phyloP scores from a whole-genome alignment of 2,329 filamentous ascomycete genomes.

The Helicocarpus griseus region DNA sequence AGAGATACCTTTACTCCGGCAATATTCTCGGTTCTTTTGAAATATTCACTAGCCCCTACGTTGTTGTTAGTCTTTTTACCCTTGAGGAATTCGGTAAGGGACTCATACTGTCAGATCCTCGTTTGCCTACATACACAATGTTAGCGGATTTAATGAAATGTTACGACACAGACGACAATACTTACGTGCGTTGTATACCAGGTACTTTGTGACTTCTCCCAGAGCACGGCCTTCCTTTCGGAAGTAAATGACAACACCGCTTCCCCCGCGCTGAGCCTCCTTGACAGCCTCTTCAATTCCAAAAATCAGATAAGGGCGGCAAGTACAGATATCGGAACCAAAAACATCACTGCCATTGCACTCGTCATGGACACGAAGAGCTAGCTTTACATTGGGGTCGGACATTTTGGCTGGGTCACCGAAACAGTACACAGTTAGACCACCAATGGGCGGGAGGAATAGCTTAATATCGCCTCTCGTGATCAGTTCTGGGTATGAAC shows the following conservation, averaged over 20 bases:
- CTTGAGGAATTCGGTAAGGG: conserved; percentile 39
- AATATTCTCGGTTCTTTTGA: conserved; percentile 95
- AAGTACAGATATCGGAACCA: conserved; percentile 95
- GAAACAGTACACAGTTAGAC: conserved; percentile 93
- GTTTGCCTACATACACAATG: conserved; percentile 23
- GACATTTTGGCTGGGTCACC: conserved; percentile 91
- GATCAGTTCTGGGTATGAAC: conserved; percentile 93
- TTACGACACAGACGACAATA: conserved; percentile 16
- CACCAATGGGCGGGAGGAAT: conserved; percentile 91
- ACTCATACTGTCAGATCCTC: conserved; percentile 20
- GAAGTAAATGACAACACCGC: conserved; percentile 96
- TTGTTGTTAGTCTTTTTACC: conserved; percentile 60
- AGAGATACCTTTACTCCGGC: conserved; percentile 68
- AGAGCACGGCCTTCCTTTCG: conserved; percentile 91
- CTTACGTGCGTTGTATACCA: conserved; percentile 52
- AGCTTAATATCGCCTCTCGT: conserved; percentile 90
- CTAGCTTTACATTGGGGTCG: conserved; percentile 68
- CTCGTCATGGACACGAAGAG: conserved; percentile 75
- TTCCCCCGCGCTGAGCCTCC: conserved; percentile 87
- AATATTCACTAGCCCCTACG: conserved; percentile 82
- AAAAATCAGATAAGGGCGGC: conserved; percentile 83
- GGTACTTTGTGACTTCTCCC: conserved; percentile 85
- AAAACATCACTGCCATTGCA: conserved; percentile 98
- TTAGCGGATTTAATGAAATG: not conserved
- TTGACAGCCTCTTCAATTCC: conserved; percentile 97